Evolutionary conservation across 192 early-diverging fungal genomes (phyloP).

Genomic region (Hyaloraphidium curvatum): DNA sequence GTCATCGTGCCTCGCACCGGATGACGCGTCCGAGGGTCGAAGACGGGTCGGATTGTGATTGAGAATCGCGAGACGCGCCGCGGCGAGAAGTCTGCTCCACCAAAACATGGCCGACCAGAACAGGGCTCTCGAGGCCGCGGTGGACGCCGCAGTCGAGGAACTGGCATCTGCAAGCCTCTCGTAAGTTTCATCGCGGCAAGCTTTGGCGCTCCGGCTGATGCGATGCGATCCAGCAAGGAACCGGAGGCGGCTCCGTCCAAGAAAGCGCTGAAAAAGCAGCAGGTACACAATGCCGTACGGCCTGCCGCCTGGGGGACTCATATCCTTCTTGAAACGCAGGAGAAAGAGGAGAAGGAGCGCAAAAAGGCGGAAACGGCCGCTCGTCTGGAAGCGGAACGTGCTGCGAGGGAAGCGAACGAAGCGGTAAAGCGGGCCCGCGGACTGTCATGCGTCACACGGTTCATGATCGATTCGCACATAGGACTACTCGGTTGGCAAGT

Average conservation of each 20-base stretch:
- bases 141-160: too few relatives aligned
- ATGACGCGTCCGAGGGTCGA: too few relatives aligned
- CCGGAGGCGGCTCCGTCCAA: conserved; percentile 43
- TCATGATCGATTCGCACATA: neutral
- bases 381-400: neutral
- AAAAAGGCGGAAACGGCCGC: conserved; percentile 26
- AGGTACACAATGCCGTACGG: neutral
- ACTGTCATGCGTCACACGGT: neutral
- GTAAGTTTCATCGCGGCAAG: too few relatives aligned
- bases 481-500: conserved; percentile 67
- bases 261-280: conserved; percentile 80
- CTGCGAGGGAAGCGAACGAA: neutral
- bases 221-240: neutral
- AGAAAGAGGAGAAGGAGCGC: conserved; percentile 70
- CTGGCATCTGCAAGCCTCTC: too few relatives aligned
- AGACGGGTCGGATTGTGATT: too few relatives aligned
- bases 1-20: too few relatives aligned
- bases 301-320: neutral
- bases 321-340: conserved; percentile 16
- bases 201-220: too few relatives aligned
- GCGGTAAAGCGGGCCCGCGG: neutral
- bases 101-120: too few relatives aligned
- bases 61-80: too few relatives aligned
- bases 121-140: too few relatives aligned
- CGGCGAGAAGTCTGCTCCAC: too few relatives aligned